phyloP scores from a whole-genome alignment of 139 green algal genomes.

The Chlorella sp. region DNA sequence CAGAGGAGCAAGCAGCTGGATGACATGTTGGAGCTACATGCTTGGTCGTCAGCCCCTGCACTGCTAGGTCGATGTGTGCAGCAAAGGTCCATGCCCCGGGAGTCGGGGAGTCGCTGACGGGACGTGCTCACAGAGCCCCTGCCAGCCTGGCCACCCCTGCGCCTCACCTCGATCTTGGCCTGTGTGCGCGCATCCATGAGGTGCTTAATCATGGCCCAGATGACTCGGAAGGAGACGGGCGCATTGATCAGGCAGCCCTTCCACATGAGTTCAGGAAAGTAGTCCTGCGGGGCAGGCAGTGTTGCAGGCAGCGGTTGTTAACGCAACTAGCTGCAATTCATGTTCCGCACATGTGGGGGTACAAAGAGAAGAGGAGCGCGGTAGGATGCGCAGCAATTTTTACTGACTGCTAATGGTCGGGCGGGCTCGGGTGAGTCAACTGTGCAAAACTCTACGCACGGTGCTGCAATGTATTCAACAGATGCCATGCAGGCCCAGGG shows the following conservation, averaged over 20 bases:
- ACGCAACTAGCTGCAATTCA: no score
- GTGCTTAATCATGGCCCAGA: constrained; percentile 79
- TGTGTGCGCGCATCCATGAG: constrained; percentile 81
- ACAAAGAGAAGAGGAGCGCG: not conserved
- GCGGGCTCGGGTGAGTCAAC: no score
- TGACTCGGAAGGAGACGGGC: constrained; percentile 54
- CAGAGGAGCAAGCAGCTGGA: not conserved
- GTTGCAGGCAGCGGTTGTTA: not conserved
- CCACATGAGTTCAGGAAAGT: constrained; percentile 89
- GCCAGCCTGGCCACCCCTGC: not conserved
- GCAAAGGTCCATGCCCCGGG: no score
- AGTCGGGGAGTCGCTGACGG: no score
- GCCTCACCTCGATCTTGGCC: constrained; percentile 83
- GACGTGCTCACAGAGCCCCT: no score
- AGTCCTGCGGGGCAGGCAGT: constrained; percentile 48
- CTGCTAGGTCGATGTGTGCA: no score
- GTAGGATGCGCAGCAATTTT: not conserved
- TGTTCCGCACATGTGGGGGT: not conserved
- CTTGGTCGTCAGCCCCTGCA: not conserved
- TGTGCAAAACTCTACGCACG: no score
- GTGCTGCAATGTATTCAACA: no score
- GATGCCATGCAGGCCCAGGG: no score
- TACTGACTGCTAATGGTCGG: no score
- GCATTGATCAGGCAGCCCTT: constrained; percentile 88
- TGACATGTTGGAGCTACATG: not conserved